These are phyloP conservation scores for Sphagnum contortum DNA, from an alignment of 225 moss, liverwort and hornwort genomes.

Conservation along the genomic window DNA sequence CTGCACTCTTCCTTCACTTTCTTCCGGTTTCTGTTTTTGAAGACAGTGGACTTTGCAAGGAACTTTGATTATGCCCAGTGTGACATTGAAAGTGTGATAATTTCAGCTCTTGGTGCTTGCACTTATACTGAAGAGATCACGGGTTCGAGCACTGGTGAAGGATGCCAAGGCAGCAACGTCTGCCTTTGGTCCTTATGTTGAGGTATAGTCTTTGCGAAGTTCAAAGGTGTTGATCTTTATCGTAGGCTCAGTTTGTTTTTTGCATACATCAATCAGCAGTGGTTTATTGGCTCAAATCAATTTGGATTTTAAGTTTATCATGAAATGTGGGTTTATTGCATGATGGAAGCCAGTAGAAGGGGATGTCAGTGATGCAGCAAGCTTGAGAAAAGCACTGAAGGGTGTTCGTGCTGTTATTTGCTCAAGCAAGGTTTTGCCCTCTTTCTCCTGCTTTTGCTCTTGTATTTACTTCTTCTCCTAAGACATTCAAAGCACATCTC, in stretches of 20 bases:
- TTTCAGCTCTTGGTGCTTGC: conserved; percentile 74
- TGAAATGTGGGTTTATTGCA: no score
- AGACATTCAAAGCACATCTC: no score
- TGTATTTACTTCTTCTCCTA: no score
- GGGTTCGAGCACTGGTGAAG: conserved; percentile 80
- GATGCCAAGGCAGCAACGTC: conserved; percentile 80
- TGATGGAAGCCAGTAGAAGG: conserved; percentile 64
- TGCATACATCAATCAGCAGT: background rate
- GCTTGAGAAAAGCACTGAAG: conserved; percentile 48
- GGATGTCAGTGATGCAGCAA: conserved; percentile 57
- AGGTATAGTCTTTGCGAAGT: conserved; percentile 30
- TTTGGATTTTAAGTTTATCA: no score
- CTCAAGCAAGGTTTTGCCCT: conserved; percentile 48
- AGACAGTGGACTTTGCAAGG: no score
- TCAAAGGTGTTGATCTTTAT: background rate
- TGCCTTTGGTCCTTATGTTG: conserved; percentile 82
- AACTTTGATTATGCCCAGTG: no score
- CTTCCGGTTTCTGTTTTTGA: no score
- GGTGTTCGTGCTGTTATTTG: conserved; percentile 84
- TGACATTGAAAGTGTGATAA: no score
- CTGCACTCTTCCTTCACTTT: no score
- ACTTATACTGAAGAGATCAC: conserved; percentile 71
- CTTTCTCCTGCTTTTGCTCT: background rate
- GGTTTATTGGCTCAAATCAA: no score
- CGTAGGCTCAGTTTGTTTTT: background rate